Percentiles rank a stretch among this genome's conserved stretches.
phyloP scores from a whole-genome alignment of 2,329 filamentous ascomycete species.

The Trichoderma afroharzianum region DNA sequence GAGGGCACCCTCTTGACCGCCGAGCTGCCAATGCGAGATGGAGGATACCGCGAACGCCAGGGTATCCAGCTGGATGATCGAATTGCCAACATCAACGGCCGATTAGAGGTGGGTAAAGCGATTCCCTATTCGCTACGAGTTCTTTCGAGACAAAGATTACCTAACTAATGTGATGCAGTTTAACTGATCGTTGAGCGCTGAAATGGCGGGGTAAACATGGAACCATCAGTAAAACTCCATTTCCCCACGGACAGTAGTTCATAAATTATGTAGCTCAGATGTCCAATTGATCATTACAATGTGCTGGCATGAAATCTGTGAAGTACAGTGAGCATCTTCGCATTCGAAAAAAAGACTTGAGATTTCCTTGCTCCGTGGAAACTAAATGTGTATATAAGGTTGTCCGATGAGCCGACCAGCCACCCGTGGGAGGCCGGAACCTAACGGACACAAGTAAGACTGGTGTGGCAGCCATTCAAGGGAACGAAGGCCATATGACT shows the following conservation, averaged over 20 bases:
- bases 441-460: not conserved
- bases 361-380: not conserved
- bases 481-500: not conserved
- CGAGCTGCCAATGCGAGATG: constrained; percentile 2
- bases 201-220: not conserved
- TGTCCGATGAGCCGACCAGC: not conserved
- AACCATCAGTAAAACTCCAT: not conserved
- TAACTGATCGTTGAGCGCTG: not conserved
- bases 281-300: not conserved
- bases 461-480: not conserved
- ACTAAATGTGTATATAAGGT: not conserved
- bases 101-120: constrained; percentile 9
- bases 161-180: not conserved
- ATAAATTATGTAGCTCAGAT: not conserved
- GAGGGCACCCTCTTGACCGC: constrained; percentile 6
- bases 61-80: constrained; percentile 18
- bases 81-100: constrained; percentile 18
- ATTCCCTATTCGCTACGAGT: not conserved
- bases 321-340: not conserved
- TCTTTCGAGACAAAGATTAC: not conserved
- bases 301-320: not conserved
- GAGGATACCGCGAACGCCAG: constrained; percentile 13
- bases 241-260: not conserved
- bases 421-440: not conserved
- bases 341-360: not conserved